Base-by-base conservation (phyloP, 148 eudicot species). In the Fagopyrum esculentum region DNA sequence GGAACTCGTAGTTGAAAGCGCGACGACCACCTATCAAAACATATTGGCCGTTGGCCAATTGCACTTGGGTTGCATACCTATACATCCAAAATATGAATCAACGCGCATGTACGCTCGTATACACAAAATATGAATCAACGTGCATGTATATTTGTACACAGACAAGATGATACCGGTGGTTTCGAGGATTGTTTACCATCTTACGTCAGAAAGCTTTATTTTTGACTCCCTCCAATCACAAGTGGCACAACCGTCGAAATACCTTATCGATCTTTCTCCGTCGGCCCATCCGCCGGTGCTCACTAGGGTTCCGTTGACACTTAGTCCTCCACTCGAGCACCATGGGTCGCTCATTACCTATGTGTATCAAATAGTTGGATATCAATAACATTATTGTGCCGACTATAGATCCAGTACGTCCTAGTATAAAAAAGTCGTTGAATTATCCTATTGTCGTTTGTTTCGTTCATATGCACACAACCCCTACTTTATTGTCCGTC, bases 261-360 rank as follows among this genome's bases (percentile, higher is more conserved):
- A 72, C 73, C 97, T 81, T 9, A 89, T 55, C 4, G 85, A 51
- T 73, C 9, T 81, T 44, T 52, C 81, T 15, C 97, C 97, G 3
- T 82, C 88, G 1, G 46, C 44, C 75, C 78, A 80, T 0, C 98
- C 98, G 16, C 98, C 98, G 6, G 91, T 82, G 52, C 81, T 82
- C 52, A 93, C 46, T 26, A 93, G 80, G 74, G 57, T 78, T 19
- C 98, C 98, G 10, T 86, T 81, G 0, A 84, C 49, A 4, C 84
- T 15, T 1, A 91, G 83, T 6, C 97, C 92, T 74, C 98, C 98
- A 13, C 88, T 81, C 45, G 98, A 93, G 78, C 98, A 93, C 98
- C 98, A 93, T 63, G 98, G 80, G 63, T 91, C 85, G 13, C 81
- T 79, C 26, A 54, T 46, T 3, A 93, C 57, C 98, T 93, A 83